Base-by-base conservation (phyloP, 352 stramenopile genomes). In the Phytophthora cajani region DNA sequence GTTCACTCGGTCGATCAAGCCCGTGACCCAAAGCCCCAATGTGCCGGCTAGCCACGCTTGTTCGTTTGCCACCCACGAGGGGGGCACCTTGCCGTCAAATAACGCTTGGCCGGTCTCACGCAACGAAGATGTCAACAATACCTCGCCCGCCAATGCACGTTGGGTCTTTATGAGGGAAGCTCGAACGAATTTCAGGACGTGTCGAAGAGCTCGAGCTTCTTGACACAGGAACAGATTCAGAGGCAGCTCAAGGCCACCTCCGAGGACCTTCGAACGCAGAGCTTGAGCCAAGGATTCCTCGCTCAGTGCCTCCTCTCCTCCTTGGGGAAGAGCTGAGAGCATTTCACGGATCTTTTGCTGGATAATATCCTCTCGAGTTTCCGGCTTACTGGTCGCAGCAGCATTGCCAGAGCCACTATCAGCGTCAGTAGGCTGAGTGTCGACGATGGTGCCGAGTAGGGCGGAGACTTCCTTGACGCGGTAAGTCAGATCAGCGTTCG, bases 171-270 rank as follows among this genome's bases (percentile, higher is more conserved):
- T 47, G 5, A 95, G 77, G 17, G 85, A 86, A 12, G 59, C 60
- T 2, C 80, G 76, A 16, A 93, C 87, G 52, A 88, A 75, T 16
- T 58, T 54, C 5, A 95, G 53, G 32, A 95, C 81, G 23, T 74
- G 57, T 40, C 89, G 82, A 11, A 95, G 79, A 11, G 82, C 78
- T 56, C 92, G 84, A 19, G 87, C 72, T 67, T 95, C 87, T 63
- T 95, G 87, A 25, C 87, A 83, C 12, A 95, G 46, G 50, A 92
- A 92, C 30, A 95, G 77, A 63, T 95, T 95, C 14, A 95, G 65
- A 27, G 87, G 85, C 2, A 90, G 75, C 36, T 91, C 81, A n/a
- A 93, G 55, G 0, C 87, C 87, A 30, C 88, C 86, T 23, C 66
- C 71, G 1, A 78, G 71, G 3, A 91, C 79, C 47, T 88, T 88